Evolutionary conservation across 352 stramenopile species (phyloP).

Genomic region (Pythium guiyangense): DNA sequence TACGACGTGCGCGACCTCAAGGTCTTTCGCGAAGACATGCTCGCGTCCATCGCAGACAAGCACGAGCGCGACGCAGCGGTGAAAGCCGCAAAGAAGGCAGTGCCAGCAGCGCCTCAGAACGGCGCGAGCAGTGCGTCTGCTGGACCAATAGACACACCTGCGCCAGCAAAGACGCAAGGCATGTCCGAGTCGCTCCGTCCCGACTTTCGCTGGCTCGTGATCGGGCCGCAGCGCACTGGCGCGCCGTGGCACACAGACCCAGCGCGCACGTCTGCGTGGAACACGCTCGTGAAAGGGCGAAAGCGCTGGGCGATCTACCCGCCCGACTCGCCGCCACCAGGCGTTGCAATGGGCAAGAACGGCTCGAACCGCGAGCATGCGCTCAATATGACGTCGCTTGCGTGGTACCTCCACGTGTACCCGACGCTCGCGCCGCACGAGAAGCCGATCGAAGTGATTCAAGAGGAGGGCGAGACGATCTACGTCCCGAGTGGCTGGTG

Average conservation of each 20-base stretch:
- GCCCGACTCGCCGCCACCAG: constrained; percentile 66
- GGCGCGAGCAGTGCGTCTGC: no score
- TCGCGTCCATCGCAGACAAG: constrained; percentile 11
- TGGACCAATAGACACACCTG: background rate
- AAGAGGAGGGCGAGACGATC: constrained; percentile 93
- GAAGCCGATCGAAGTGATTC: constrained; percentile 80
- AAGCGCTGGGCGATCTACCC: constrained; percentile 97
- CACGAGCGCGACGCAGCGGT: no score
- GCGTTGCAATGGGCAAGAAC: constrained; percentile 51
- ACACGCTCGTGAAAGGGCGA: constrained; percentile 90
- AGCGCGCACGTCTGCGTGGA: constrained; percentile 94
- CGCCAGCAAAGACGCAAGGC: background rate
- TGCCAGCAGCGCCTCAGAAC: no score
- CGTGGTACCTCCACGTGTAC: constrained; percentile 86
- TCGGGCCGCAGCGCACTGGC: constrained; percentile 78
- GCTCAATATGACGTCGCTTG: constrained; percentile 74
- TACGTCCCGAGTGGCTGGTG: constrained; percentile 98
- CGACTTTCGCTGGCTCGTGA: constrained; percentile 83
- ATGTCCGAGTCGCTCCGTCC: constrained; percentile 36
- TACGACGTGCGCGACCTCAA: constrained; percentile 60
- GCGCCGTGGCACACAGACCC: constrained; percentile 96
- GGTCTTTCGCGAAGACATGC: constrained; percentile 75
- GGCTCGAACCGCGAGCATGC: constrained; percentile 48
- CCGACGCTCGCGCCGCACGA: constrained; percentile 66
- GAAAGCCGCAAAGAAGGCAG: background rate